These are phyloP conservation scores for Penicillium glabrum DNA, from an alignment of 2,329 filamentous ascomycete genomes.

Conservation along the genomic window DNA sequence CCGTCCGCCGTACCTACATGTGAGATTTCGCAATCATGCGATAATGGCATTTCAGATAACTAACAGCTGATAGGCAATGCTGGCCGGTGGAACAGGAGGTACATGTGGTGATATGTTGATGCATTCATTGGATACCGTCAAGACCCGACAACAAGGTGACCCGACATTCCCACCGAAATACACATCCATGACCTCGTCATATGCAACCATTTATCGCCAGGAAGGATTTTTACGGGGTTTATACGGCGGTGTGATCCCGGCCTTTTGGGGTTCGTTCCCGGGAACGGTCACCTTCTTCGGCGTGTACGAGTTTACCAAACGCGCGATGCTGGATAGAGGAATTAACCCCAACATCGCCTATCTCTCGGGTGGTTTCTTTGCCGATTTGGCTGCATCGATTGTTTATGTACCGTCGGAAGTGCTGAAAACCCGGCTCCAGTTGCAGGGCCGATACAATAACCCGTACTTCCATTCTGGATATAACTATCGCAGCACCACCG, in stretches of 20 bases:
- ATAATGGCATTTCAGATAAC: background rate
- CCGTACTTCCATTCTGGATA: constrained; percentile 92
- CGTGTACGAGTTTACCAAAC: constrained; percentile 93
- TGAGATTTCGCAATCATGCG: constrained; percentile 41
- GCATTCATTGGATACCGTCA: constrained; percentile 98
- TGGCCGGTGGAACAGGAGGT: constrained; percentile 89
- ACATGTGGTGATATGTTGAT: constrained; percentile 95
- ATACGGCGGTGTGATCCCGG: constrained; percentile 91
- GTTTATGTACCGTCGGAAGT: constrained; percentile 98
- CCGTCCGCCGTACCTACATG: constrained; percentile 64
- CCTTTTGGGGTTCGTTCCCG: constrained; percentile 86
- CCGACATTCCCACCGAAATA: constrained; percentile 92
- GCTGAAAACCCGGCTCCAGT: constrained; percentile 91
- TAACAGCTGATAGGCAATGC: constrained; percentile 69
- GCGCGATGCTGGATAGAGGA: constrained; percentile 80
- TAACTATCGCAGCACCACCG: constrained; percentile 83
- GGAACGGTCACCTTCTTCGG: constrained; percentile 96
- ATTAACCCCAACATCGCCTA: constrained; percentile 82
- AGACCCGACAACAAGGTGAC: constrained; percentile 96
- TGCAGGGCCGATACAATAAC: constrained; percentile 94
- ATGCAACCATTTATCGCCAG: constrained; percentile 88
- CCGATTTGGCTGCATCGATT: constrained; percentile 86
- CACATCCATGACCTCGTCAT: constrained; percentile 83
- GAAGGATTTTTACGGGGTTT: constrained; percentile 83
- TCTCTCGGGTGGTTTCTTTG: constrained; percentile 82